phyloP scores from a whole-genome alignment of 371 early-diverging fungal species.

The Mortierella sp. region DNA sequence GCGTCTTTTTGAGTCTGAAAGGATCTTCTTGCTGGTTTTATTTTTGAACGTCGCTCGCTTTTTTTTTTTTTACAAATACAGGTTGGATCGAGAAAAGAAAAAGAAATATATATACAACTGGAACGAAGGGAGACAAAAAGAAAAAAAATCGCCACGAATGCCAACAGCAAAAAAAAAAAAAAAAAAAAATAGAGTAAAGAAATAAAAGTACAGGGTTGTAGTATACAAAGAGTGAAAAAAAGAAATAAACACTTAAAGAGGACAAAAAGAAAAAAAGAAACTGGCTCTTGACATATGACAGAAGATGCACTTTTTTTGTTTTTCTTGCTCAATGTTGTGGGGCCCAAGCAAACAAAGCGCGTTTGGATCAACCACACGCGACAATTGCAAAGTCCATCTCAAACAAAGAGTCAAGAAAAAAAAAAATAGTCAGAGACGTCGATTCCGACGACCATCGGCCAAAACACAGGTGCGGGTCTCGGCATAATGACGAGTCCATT shows the following conservation, averaged over 20 bases:
- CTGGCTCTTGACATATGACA: constrained; percentile 4
- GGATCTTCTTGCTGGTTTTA: too few species aligned
- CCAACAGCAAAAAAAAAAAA: background rate
- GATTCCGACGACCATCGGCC: constrained; percentile 41
- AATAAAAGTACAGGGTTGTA: background rate
- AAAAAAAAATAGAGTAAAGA: background rate
- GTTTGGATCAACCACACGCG: too few species aligned
- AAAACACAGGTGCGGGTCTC: constrained; percentile 25
- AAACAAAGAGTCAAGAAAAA: constrained; percentile 1
- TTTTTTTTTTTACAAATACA: too few species aligned
- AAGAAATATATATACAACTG: too few species aligned
- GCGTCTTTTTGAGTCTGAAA: too few species aligned
- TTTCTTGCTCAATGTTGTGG: background rate
- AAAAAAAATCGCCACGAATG: background rate
- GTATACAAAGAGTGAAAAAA: background rate
- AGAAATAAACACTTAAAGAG: background rate
- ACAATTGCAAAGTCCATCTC: background rate
- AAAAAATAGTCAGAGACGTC: constrained; percentile 20
- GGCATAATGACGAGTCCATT: constrained; percentile 46
- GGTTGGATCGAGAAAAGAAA: too few species aligned
- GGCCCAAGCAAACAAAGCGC: too few species aligned
- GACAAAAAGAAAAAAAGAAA: background rate
- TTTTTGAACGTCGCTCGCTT: too few species aligned
- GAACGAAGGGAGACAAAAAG: background rate
- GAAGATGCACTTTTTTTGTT: background rate